Evolutionary conservation across 1,139 yeast species (phyloP).

Genomic region (Yamadazyma epiphylla): DNA sequence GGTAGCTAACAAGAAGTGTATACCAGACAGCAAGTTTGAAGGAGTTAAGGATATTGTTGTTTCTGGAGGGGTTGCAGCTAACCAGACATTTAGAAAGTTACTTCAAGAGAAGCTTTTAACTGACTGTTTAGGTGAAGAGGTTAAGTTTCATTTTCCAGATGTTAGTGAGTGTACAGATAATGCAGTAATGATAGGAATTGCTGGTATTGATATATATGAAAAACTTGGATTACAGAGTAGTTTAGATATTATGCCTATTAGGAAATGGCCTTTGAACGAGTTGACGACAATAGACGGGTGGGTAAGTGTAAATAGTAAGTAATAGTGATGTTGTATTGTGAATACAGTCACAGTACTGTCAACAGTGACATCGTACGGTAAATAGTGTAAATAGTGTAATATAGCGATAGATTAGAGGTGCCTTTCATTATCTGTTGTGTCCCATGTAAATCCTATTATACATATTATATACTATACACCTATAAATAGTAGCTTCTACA

Average conservation of each 20-base stretch:
- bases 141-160: slow-evolving; percentile 60
- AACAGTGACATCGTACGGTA: slow-evolving; percentile 3
- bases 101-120: slow-evolving; percentile 33
- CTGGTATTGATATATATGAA: slow-evolving; percentile 85
- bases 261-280: slow-evolving; percentile 72
- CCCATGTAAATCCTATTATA: background rate
- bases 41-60: slow-evolving; percentile 62
- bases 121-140: slow-evolving; percentile 4
- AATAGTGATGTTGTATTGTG: slow-evolving; percentile 1
- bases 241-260: slow-evolving; percentile 51
- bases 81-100: slow-evolving; percentile 50
- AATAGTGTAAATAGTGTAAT: slow-evolving; percentile 4
- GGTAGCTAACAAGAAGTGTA: slow-evolving; percentile 12
- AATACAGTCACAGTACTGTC: background rate
- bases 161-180: slow-evolving; percentile 83
- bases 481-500: background rate
- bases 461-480: background rate
- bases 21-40: slow-evolving; percentile 31
- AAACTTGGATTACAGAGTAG: slow-evolving; percentile 43
- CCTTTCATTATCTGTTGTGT: too few relatives aligned
- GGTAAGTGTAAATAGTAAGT: slow-evolving; percentile 19
- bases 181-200: slow-evolving; percentile 97
- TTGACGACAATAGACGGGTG: slow-evolving; percentile 50
- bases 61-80: slow-evolving; percentile 95
- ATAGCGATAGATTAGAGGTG: too few relatives aligned